Evolutionary conservation across 345 rosid genomes (phyloP).

Genomic region (Lepidium africanum): DNA sequence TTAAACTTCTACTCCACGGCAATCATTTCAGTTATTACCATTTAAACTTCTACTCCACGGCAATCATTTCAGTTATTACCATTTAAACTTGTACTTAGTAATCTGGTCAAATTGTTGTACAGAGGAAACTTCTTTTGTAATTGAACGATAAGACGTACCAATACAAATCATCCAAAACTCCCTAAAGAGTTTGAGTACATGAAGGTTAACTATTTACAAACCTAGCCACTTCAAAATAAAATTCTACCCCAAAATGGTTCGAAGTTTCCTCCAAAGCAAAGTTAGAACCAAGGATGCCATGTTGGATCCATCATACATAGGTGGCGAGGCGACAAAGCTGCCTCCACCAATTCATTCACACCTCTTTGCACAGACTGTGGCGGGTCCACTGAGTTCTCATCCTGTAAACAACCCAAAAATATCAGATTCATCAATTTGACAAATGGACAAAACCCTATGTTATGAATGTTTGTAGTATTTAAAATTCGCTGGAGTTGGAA

Average conservation of each 20-base stretch:
- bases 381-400: conserved; percentile 68
- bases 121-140: not conserved
- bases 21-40: not conserved
- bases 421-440: not conserved
- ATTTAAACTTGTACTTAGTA: not conserved
- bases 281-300: conserved; percentile 99
- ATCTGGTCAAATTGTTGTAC: not conserved
- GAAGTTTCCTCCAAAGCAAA: not conserved
- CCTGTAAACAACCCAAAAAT: conserved; percentile 35
- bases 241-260: conserved; percentile 1
- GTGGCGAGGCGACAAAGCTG: conserved; percentile 81
- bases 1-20: not conserved
- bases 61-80: not conserved
- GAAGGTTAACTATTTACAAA: conserved; percentile 19
- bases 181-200: not conserved
- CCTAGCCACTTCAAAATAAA: conserved; percentile 12
- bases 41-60: not conserved
- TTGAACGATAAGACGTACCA: not conserved
- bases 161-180: not conserved
- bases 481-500: not conserved
- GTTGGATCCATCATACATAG: conserved; percentile 99
- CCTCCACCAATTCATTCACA: conserved; percentile 73
- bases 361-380: conserved; percentile 92
- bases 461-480: not conserved
- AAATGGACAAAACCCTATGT: not conserved